Base-by-base conservation (phyloP, 805 yeast species). In the Sungouiozyma ichnusensis region DNA sequence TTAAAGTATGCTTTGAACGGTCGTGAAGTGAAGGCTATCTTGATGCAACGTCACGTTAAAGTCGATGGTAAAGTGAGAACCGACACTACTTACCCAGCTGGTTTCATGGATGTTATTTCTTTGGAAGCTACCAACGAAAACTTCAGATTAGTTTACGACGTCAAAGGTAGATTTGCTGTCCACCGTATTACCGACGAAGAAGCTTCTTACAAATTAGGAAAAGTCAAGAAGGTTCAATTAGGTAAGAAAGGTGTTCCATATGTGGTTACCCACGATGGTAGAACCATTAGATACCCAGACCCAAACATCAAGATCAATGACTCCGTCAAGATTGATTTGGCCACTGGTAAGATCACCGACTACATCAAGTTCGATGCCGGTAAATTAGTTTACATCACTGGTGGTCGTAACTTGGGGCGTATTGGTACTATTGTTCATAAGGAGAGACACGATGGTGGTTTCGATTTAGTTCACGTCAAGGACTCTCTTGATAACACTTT, bases 1-100 rank as follows among this genome's bases (percentile, higher is more conserved):
- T 79, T 90, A 71, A 90, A 87, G 87, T 88, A 90, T 72, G 97
- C 97, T 57, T 79, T 90, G 68, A 88, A 90, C 81, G 97, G 97
- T 68, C 87, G 95, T 74, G 97, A 88, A 77, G 95, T 87, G 66
- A 90, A 85, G 76, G 95, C 96, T 62, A 90, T 88, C 72, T 76
- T 90, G 71, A 85, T 85, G 95, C 94, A 88, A 79, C 85, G 95
- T 73, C 94, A 86, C 62, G 96, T 88, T 66, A 83, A 88, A 77
- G 97, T 92, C 61, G 98, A 90, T 71, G 95, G 94, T 71, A 90
- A 90, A 80, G 97, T 90, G 63, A 88, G 97, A 86, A 90, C 98
- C 62, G 97, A 92, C 72, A 69, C 95, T 55, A 92, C 97, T 57
- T 90, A 68, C 95, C 98, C 98, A 71, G 84, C 97, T 67, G 98